Evolutionary conservation across 768 basidiomycete species (phyloP), one percentile per base, ranked within the genome.

Genomic region (Hysterangium stoloniferum): DNA sequence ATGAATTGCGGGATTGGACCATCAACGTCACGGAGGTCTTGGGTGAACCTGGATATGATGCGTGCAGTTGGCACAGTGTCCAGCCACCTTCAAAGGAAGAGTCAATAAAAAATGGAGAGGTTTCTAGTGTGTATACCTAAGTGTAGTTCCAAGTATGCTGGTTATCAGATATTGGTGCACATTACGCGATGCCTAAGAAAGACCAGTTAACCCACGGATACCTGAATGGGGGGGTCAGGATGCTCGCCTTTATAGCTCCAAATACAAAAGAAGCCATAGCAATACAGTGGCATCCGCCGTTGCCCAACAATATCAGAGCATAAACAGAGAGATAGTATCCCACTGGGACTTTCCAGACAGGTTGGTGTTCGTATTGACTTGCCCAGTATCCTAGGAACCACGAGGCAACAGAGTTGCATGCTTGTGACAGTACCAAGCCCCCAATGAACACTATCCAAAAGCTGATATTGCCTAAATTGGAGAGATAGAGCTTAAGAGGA

Each of bases 31-130:
- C 44, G 36, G 29, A 57, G 45, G 48, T 59, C 58, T 31, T 58
- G 53, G 11, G 60, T 59, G 45, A 55, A 59, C 8, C 61, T 56
- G 20, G 57, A 45, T 29, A 61, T 54, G 49, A 62, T 57, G 9
- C 60, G 58, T 7, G 57, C 58, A 8, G 52, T 48, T 2, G 61
- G 61, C 2, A 54, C 55, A 13, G 49, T 53, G 47, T 62, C 61
- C 35, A 61, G 47, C 58, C 58, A 62, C 17, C 53, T 49, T 25
- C 29, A 9, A 46, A 17, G 20, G 2, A 11, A 3, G 4, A 24
- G 37, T 36, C 25, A 34, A 25, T 17, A 11, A n/a, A 4, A 11
- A 32, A 9, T 6, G 6, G 38, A n/a, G 17, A n/a, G 40, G 3
- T 41, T 12, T 22, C 13, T 9, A 17, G 17, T 9, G 20, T 13